Base-by-base conservation (phyloP, 495 filamentous ascomycete genomes). In the Chaetomium tenue region DNA sequence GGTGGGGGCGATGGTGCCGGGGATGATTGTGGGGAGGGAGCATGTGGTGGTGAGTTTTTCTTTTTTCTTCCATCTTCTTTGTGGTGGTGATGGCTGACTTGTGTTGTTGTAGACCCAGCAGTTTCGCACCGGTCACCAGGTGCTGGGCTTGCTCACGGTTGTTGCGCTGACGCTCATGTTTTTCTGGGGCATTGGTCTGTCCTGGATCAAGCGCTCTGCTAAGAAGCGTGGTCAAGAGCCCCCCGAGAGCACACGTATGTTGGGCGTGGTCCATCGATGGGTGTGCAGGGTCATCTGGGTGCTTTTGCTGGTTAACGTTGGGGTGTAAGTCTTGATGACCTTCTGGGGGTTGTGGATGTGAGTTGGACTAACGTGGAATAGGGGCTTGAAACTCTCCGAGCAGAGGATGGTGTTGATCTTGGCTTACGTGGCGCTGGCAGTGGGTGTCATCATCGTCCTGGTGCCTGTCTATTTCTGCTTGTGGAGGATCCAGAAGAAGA, bases 111-210 rank as follows among this genome's bases (percentile, higher is more conserved):
- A 84, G 80, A 81, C 82, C 44, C 81, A 80, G 59, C 70, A 77
- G 26, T 82, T 81, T 73, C 76, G 76, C 57, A 81, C 80, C 12
- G 74, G 77, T 2, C 87, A 89, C 68, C 87, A 89, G 66, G 74
- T 87, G 59, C 67, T 88, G 57, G 87, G 87, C 51, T 69, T 87
- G 25, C 57, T 85, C 3, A 75, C 84, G 52, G 66, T 86, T 46
- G 58, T 80, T 33, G 67, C 78, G 20, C 71, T 85, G 63, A 64
- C 86, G 52, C 64, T 71, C 26, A 81, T 86, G 70, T 78, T 82
- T 50, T 63, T 67, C 8, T 75, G 86, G 55, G 82, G 81, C 23
- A 75, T 80, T 63, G 62, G 76, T 40, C 76, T 86, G 66, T 81
- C 84, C 63, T 75, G 76, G 37, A 69, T 78, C 53, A 86, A 76